Conservation (phyloP, 345 rosid genomes). For the Citrus glauca region DNA sequence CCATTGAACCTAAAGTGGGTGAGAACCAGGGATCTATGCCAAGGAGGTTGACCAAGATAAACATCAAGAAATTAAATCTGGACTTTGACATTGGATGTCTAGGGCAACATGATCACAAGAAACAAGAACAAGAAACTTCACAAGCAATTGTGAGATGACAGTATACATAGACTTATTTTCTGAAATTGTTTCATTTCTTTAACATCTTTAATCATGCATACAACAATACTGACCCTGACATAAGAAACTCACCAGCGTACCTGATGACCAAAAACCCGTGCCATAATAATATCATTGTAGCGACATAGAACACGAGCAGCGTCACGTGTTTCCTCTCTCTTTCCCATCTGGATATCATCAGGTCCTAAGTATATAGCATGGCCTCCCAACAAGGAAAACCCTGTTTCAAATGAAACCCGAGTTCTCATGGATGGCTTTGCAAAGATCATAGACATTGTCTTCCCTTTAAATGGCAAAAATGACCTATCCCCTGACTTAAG, state of each 20-base stretch:
- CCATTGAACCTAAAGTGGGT: not conserved
- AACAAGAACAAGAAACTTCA: not conserved
- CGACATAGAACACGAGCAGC: constrained; percentile 88
- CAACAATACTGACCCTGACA: constrained; percentile 9
- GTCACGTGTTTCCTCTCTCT: constrained; percentile 91
- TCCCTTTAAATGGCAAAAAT: constrained; percentile 80
- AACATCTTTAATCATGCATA: not conserved
- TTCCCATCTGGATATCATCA: constrained; percentile 94
- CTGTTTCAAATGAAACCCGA: constrained; percentile 92
- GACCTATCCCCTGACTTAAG: constrained; percentile 83
- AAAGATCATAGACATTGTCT: constrained; percentile 94
- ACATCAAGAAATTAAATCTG: not conserved
- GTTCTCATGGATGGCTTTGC: constrained; percentile 98
- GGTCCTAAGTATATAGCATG: constrained; percentile 94
- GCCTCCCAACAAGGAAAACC: constrained; percentile 91
- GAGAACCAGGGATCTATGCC: not conserved
- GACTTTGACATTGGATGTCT: not conserved
- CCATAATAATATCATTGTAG: constrained; percentile 93
- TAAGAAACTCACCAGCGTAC: constrained; percentile 74
- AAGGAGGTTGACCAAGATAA: not conserved
- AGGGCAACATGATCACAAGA: not conserved
- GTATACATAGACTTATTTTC: not conserved
- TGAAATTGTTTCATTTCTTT: not conserved
- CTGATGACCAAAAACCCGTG: constrained; percentile 98
- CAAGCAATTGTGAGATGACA: not conserved